Percentiles rank a stretch among this genome's conserved stretches.
These are phyloP conservation scores for Neostapfia colusana DNA, from an alignment of 176 grass and related monocot species.

Conservation along the genomic window DNA sequence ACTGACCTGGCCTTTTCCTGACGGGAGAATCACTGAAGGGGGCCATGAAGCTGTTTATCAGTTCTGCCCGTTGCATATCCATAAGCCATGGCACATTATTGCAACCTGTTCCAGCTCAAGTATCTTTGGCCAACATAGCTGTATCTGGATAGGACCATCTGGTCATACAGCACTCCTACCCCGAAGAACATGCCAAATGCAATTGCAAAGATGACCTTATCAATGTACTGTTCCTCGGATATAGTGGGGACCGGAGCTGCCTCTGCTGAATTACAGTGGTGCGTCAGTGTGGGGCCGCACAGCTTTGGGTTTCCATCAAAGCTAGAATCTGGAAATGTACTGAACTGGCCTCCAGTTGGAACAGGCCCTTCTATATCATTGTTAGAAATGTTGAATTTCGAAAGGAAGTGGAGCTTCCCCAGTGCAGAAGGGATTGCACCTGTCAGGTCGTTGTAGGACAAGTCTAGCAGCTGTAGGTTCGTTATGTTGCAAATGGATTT, in stretches of 20 bases:
- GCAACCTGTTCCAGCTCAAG: background rate
- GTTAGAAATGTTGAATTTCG: constrained; percentile 38
- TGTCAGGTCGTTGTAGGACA: constrained; percentile 38
- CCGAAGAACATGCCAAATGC: constrained; percentile 34
- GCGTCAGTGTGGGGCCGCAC: constrained; percentile 20
- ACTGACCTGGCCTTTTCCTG: constrained; percentile 4
- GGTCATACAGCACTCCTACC: constrained; percentile 27
- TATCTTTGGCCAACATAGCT: background rate
- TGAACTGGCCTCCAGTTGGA: constrained; percentile 39
- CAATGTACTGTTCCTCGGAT: background rate
- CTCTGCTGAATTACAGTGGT: background rate
- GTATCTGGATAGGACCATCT: constrained; percentile 30
- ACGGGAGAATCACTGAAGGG: background rate
- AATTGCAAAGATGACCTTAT: constrained; percentile 14
- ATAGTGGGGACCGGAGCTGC: background rate
- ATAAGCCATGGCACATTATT: background rate
- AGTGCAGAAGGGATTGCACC: constrained; percentile 31
- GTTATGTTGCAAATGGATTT: constrained; percentile 28
- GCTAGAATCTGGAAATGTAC: constrained; percentile 40
- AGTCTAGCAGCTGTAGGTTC: constrained; percentile 28
- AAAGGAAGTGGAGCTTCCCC: constrained; percentile 37
- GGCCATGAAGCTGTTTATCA: background rate
- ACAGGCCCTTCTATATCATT: constrained; percentile 49
- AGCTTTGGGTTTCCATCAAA: constrained; percentile 37
- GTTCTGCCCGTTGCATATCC: background rate